phyloP scores from a whole-genome alignment of 805 yeast genomes.

The Candida easanensis region DNA sequence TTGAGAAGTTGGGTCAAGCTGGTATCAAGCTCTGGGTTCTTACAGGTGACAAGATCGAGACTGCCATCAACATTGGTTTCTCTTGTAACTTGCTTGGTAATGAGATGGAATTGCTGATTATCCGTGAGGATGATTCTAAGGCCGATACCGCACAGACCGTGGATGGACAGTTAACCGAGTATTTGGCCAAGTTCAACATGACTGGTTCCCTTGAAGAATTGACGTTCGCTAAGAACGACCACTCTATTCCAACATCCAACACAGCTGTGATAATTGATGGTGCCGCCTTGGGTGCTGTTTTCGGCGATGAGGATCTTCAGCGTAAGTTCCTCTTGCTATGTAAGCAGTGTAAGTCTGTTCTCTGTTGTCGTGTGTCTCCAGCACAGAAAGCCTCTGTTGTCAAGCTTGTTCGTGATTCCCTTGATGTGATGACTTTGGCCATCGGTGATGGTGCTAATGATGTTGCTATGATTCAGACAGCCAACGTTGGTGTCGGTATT shows the following conservation, averaged over 20 bases:
- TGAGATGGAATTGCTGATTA: slow-evolving; percentile 70
- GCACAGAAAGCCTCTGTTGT: slow-evolving; percentile 87
- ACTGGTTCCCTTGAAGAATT: slow-evolving; percentile 58
- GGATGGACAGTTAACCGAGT: slow-evolving; percentile 35
- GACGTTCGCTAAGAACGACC: slow-evolving; percentile 49
- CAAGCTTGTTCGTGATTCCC: slow-evolving; percentile 65
- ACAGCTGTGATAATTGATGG: slow-evolving; percentile 79
- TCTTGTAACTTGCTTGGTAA: slow-evolving; percentile 75
- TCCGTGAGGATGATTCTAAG: slow-evolving; percentile 41
- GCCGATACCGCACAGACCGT: slow-evolving; percentile 17
- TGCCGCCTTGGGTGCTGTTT: slow-evolving; percentile 62
- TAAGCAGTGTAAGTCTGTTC: slow-evolving; percentile 76
- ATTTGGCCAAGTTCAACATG: slow-evolving; percentile 49
- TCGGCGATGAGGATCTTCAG: slow-evolving; percentile 42
- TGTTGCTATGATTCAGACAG: slow-evolving; percentile 89
- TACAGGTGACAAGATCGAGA: slow-evolving; percentile 88
- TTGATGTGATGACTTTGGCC: slow-evolving; percentile 81
- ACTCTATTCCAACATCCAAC: slow-evolving; percentile 64
- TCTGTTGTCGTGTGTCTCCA: slow-evolving; percentile 87
- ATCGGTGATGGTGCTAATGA: slow-evolving; percentile 90
- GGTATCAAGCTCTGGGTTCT: slow-evolving; percentile 85
- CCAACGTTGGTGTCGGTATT: slow-evolving; percentile 85
- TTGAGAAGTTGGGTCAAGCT: slow-evolving; percentile 64
- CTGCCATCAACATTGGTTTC: slow-evolving; percentile 85
- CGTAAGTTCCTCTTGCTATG: slow-evolving; percentile 64